Evolutionary conservation across 2,329 filamentous ascomycete genomes (phyloP), one percentile per base, ranked within the genome.

Genomic region (Colletotrichum paranaense): DNA sequence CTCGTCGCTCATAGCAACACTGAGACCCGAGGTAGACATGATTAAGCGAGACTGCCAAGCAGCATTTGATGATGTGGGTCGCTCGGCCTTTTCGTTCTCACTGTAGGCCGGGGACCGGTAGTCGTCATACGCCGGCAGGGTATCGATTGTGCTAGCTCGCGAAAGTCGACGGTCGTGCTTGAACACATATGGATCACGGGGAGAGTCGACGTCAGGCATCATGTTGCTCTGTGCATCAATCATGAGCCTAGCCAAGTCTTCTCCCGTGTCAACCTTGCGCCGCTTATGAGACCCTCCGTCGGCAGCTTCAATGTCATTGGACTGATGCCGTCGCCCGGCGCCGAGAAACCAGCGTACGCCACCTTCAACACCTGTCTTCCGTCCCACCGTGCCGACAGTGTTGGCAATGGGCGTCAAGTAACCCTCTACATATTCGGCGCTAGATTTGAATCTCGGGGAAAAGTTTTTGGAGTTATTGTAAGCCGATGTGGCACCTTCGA

Each of bases 401-500:
- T 94, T 97, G 65, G 94, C 94, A 65, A 98, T 91, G 1, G 95
- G 95, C 1, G 93, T 94, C 64, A 98, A 91, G 77, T 94, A 96
- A 59, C 94, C 92, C 82, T 98, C 96, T 24, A 98, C 92, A 78
- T 97, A 95, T 81, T 98, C 95, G 62, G 94, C 96, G 74, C 95
- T 91, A n/a, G 94, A 93, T 81, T 94, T 95, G 80, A 98, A 94
- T 2, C 93, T 90, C 0, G 96, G 95, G 1, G 95, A 97, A 78
- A 96, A 97, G 77, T 95, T 94, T 83, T 98, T 98, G 12, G 94
- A 95, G 3, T 90, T 92, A 32, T 93, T 92, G 81, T 98, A 98
- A 1, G 94, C 94, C 1, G 93, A 95, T 8, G 96, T 89, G 0
- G 95, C 96, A 65, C 92, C 92, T 76, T 94, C 94, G 77, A 97